Evolutionary conservation across 176 grass and related monocot genomes (phyloP).

Genomic region (Cymbopogon citratus): DNA sequence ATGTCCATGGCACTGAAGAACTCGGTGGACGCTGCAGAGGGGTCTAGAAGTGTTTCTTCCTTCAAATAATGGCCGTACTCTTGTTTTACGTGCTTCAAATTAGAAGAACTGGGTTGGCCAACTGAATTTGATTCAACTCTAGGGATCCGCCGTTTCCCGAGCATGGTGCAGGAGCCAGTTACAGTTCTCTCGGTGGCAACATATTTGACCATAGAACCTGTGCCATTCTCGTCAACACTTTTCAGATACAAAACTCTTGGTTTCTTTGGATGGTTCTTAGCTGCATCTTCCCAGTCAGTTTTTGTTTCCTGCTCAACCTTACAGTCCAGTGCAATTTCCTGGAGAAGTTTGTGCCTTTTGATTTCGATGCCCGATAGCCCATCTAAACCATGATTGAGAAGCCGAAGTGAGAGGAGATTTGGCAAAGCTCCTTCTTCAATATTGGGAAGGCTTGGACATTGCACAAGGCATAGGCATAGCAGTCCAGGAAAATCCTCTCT

Average conservation of each 20-base stretch:
- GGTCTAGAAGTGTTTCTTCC: neutral
- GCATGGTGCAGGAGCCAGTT: neutral
- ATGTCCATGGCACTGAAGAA: neutral
- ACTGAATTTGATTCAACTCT: neutral
- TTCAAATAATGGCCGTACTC: neutral
- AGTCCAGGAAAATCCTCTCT: neutral
- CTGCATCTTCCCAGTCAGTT: neutral
- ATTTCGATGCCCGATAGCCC: neutral
- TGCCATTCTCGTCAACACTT: neutral
- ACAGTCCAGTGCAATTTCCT: slow-evolving; percentile 15
- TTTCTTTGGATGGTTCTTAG: slow-evolving; percentile 5
- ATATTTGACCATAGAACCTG: neutral
- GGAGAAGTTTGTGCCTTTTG: neutral
- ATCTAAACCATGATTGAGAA: neutral
- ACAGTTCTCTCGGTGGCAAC: neutral
- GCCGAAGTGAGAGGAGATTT: slow-evolving; percentile 7
- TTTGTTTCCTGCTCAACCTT: neutral
- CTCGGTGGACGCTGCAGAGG: neutral
- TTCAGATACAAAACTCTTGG: neutral
- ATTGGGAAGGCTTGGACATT: neutral
- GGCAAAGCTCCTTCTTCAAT: neutral
- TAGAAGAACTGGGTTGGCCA: neutral
- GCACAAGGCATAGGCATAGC: neutral
- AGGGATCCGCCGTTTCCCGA: neutral
- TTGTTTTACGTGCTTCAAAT: too few species aligned